phyloP scores from a whole-genome alignment of 108 stramenopile genomes.

The Fistulifera solaris region DNA sequence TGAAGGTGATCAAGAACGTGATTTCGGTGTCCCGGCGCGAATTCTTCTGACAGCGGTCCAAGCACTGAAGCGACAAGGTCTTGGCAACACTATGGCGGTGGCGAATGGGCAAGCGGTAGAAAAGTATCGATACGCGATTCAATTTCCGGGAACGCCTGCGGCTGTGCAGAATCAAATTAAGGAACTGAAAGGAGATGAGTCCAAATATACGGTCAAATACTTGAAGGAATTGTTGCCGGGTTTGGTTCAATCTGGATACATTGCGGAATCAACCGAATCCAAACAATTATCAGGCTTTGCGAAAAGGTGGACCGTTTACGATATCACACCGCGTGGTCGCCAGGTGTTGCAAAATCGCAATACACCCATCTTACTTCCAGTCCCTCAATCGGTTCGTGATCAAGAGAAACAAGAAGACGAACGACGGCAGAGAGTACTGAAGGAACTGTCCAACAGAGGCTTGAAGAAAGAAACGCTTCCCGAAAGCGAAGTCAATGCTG shows the following conservation, averaged over 20 bases:
- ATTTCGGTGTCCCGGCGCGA: conserved; percentile 49
- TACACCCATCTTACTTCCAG: conserved; percentile 47
- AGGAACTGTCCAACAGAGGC: conserved; percentile 34
- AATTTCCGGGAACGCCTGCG: neutral
- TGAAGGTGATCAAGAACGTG: conserved; percentile 45
- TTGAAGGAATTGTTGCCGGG: conserved; percentile 41
- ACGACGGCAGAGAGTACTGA: conserved; percentile 30
- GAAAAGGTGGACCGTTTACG: conserved; percentile 24
- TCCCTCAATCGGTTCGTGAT: conserved; percentile 58
- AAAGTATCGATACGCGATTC: conserved; percentile 33
- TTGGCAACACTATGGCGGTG: conserved; percentile 40
- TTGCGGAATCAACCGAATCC: conserved; percentile 18
- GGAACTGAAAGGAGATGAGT: conserved; percentile 9
- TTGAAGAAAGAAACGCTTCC: conserved; percentile 51
- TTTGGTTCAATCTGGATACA: conserved; percentile 28
- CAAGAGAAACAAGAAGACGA: conserved; percentile 40
- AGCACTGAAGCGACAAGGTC: conserved; percentile 27
- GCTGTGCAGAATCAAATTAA: conserved; percentile 8
- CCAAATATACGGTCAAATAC: conserved; percentile 29
- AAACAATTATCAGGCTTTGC: conserved; percentile 3
- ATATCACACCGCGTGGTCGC: conserved; percentile 29
- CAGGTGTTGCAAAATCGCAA: conserved; percentile 12
- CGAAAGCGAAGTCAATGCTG: conserved; percentile 48
- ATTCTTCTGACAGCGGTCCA: conserved; percentile 36
- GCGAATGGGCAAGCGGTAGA: conserved; percentile 43